These are phyloP conservation scores for Vigna angularis DNA, from an alignment of 306 rosid species.

Conservation along the genomic window DNA sequence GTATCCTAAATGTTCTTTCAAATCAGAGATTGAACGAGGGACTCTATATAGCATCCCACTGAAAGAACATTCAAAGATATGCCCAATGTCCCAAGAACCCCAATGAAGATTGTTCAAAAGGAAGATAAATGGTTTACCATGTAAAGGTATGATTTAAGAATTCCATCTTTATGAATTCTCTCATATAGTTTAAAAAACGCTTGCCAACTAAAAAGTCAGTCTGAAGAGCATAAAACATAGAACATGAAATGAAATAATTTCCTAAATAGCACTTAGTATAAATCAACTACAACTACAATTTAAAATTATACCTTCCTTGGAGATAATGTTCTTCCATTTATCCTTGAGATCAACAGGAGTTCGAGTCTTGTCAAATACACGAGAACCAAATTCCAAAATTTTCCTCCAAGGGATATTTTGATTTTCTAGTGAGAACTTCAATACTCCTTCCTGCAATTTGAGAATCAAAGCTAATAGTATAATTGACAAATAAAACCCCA, in stretches of 20 bases:
- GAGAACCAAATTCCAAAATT: slow-evolving; percentile 52
- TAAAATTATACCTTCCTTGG: slow-evolving; percentile 49
- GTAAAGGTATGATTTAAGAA: neutral
- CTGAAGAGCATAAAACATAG: slow-evolving; percentile 15
- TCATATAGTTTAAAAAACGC: slow-evolving; percentile 16
- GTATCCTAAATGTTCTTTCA: no score
- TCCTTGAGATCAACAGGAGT: slow-evolving; percentile 69
- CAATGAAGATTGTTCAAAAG: slow-evolving; percentile 17
- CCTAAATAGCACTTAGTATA: neutral
- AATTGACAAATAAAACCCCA: slow-evolving; percentile 6
- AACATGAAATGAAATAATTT: slow-evolving; percentile 3
- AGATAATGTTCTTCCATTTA: slow-evolving; percentile 67
- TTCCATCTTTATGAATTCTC: neutral
- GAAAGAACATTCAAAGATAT: neutral
- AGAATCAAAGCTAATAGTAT: slow-evolving; percentile 26
- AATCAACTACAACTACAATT: slow-evolving; percentile 14
- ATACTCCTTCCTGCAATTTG: slow-evolving; percentile 69
- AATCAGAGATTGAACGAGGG: no score
- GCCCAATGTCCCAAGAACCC: neutral
- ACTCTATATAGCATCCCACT: no score
- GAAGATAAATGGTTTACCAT: neutral
- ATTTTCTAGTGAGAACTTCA: slow-evolving; percentile 44
- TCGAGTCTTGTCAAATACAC: slow-evolving; percentile 50
- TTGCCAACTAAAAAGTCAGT: slow-evolving; percentile 8
- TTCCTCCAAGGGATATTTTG: slow-evolving; percentile 52